A percentile compares a stretch with the other conserved stretches of the same genome.
These are phyloP conservation scores for Aspergillus quadricinctus DNA, from an alignment of 2,329 filamentous ascomycete species.

Conservation along the genomic window DNA sequence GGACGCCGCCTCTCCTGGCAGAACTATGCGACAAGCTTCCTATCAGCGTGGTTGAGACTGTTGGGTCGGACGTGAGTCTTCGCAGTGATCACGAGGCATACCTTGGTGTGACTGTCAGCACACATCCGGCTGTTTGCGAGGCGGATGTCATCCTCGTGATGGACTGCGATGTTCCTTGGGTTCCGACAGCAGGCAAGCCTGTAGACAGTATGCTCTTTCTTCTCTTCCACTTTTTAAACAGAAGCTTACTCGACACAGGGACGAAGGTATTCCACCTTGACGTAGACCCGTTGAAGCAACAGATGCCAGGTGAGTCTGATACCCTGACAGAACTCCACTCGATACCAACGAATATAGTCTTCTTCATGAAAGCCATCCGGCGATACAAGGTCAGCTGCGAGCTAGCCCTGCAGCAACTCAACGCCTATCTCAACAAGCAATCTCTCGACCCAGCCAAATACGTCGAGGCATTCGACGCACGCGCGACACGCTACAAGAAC, in stretches of 20 bases:
- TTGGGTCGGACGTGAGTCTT: slow-evolving; percentile 46
- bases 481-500: background rate
- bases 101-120: slow-evolving; percentile 67
- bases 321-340: background rate
- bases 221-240: background rate
- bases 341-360: slow-evolving; percentile 12
- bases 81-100: slow-evolving; percentile 48
- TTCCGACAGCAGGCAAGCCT: slow-evolving; percentile 64
- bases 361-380: slow-evolving; percentile 45
- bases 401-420: slow-evolving; percentile 47
- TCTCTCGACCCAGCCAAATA: background rate
- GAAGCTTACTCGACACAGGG: background rate
- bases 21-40: slow-evolving; percentile 43
- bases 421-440: slow-evolving; percentile 29
- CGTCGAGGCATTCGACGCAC: background rate
- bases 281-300: slow-evolving; percentile 57
- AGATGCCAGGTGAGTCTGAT: background rate
- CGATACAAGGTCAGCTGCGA: slow-evolving; percentile 38
- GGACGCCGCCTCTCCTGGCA: slow-evolving; percentile 39
- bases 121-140: slow-evolving; percentile 64
- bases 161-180: slow-evolving; percentile 89
- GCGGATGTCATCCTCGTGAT: slow-evolving; percentile 80
- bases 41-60: slow-evolving; percentile 46
- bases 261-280: slow-evolving; percentile 62
- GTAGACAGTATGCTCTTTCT: slow-evolving; percentile 26